A percentile compares a stretch with the other conserved stretches of the same genome.
phyloP scores from a whole-genome alignment of 441 rosid genomes.

The Daphne laureola region DNA sequence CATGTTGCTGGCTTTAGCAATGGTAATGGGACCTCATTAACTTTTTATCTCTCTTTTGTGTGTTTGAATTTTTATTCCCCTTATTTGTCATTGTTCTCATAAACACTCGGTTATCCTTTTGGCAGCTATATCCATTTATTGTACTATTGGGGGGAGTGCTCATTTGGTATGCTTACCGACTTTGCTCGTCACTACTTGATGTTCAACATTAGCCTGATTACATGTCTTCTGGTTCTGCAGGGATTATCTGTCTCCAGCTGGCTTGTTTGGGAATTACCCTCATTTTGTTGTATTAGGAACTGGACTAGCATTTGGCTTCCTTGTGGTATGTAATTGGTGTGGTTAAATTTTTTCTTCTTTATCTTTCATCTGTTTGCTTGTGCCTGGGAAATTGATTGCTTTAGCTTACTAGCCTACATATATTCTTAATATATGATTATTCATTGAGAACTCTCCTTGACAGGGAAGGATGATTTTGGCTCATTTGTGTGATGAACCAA shows the following conservation, averaged over 20 bases:
- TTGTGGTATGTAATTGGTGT: conserved; percentile 66
- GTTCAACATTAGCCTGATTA: conserved; percentile 10
- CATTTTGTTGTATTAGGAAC: conserved; percentile 88
- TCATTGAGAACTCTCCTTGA: conserved; percentile 22
- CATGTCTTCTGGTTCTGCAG: conserved; percentile 33
- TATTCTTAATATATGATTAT: conserved; percentile 9
- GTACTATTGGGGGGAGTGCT: conserved; percentile 73
- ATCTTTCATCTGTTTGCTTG: not conserved
- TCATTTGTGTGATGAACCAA: conserved; percentile 96
- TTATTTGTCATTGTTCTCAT: conserved; percentile 7
- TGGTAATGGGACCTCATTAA: conserved; percentile 36
- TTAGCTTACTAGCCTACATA: not conserved
- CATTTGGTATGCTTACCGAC: conserved; percentile 44
- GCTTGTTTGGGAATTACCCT: conserved; percentile 68
- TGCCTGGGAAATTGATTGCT: not conserved
- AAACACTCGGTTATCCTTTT: conserved; percentile 19
- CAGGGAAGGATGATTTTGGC: conserved; percentile 99
- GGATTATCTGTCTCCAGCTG: conserved; percentile 86
- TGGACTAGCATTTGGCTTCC: conserved; percentile 98
- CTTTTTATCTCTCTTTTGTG: conserved; percentile 8
- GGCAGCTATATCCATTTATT: conserved; percentile 71
- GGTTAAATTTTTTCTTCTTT: not conserved
- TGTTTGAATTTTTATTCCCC: too few relatives aligned
- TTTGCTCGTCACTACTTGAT: conserved; percentile 4
- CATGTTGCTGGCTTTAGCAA: conserved; percentile 79